phyloP scores from a whole-genome alignment of 495 filamentous ascomycete genomes.

The Neurospora sp. region DNA sequence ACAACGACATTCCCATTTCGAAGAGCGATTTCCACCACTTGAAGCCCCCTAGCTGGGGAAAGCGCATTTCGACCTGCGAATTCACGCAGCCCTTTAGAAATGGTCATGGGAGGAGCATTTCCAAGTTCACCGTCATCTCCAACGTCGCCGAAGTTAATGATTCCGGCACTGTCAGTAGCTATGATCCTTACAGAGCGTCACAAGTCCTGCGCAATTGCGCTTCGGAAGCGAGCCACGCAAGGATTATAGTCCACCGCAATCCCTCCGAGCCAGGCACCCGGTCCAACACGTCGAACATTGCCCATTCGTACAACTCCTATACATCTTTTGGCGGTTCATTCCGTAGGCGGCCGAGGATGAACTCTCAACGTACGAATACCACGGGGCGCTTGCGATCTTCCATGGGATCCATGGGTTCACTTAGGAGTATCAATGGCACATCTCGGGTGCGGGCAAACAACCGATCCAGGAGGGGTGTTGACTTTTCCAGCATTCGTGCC shows the following conservation, averaged over 20 bases:
- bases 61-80: constrained; percentile 40
- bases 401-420: constrained; percentile 48
- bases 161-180: constrained; percentile 42
- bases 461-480: constrained; percentile 68
- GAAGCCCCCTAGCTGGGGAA: constrained; percentile 40
- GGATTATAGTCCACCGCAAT: constrained; percentile 57
- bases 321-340: constrained; percentile 13
- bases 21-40: constrained; percentile 82
- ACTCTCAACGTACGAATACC: constrained; percentile 14
- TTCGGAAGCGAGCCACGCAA: constrained; percentile 36
- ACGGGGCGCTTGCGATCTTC: constrained; percentile 21
- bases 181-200: constrained; percentile 76
- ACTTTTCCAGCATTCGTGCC: constrained; percentile 48
- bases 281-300: constrained; percentile 4
- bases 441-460: constrained; percentile 40
- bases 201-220: constrained; percentile 31
- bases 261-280: constrained; percentile 8
- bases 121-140: constrained; percentile 63
- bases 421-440: constrained; percentile 42
- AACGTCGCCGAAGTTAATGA: constrained; percentile 34
- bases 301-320: constrained; percentile 18
- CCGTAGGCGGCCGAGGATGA: constrained; percentile 3
- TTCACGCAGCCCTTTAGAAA: constrained; percentile 33
- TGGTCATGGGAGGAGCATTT: constrained; percentile 44
- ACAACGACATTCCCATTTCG: constrained; percentile 62